Evolutionary conservation across 2,329 filamentous ascomycete species (phyloP), one percentile per base, ranked within the genome.

Genomic region (Pseudocercospora vitis): DNA sequence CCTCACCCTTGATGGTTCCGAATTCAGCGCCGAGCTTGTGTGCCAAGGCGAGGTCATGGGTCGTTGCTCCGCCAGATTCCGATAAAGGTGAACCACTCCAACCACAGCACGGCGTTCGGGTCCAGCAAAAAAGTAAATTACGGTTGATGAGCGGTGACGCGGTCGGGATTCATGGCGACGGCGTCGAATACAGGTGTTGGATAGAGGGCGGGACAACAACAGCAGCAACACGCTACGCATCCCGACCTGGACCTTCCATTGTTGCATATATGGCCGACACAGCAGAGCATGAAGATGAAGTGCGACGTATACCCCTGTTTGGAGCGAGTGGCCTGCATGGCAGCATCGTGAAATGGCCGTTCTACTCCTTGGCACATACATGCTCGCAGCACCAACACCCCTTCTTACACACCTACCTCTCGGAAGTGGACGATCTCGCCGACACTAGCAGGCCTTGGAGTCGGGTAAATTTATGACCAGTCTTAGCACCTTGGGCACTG

Each of bases 31-130:
- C 49, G 94, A 97, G 77, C 79, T 99, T 32, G 92, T 97, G n/a
- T 99, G 94, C 76, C 94, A 99, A 73, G 94, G 94, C 68, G 94
- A 97, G 74, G 91, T 99, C 62, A 99, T 97, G 94, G 94, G 94
- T 62, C 86, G 92, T 61, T 97, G 92, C 82, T 87, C 91, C 60
- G 89, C 92, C 55, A 84, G 91, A 70, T 97, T 97, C 80, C 77
- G 83, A 73, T 87, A 60, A 45, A 9, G 23, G 26, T 52, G 16
- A 26, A 31, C 23, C 31, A 37, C 23, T 39, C 29, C 12, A 16
- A 50, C 44, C 33, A 56, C 53, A 50, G 52, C 52, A 39, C 44
- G 53, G 53, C 53, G 53, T 56, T 45, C 14, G 26, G 49, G 53
- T 48, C 42, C 53, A 39, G 37, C 24, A 45, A 26, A 32, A 52